Conservation (phyloP, 1,284 basidiomycete genomes). For the Cutaneotrichosporon sp. region DNA sequence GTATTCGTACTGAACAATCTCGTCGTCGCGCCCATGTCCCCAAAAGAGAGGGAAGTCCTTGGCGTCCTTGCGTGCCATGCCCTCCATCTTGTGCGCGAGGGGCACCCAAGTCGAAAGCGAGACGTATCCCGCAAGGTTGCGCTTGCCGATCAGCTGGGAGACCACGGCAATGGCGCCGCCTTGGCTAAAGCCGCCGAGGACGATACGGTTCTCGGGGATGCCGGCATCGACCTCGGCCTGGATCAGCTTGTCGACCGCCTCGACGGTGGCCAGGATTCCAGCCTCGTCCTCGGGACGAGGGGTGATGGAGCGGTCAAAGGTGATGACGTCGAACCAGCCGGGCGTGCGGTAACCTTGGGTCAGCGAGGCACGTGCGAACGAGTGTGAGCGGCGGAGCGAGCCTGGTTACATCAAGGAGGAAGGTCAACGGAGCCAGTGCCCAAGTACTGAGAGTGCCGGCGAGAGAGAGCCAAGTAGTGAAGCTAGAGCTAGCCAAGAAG, state of each 20-base stretch:
- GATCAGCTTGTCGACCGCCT: conserved; percentile 67
- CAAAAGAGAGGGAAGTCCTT: conserved; percentile 74
- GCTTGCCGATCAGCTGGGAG: conserved; percentile 66
- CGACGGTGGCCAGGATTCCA: conserved; percentile 67
- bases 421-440: background rate
- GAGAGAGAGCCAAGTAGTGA: no score
- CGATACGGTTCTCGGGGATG: conserved; percentile 59
- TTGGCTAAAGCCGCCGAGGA: conserved; percentile 86
- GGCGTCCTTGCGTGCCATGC: conserved; percentile 34
- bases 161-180: conserved; percentile 76
- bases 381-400: background rate
- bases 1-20: conserved; percentile 62
- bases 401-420: background rate
- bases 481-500: no score
- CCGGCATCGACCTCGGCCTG: conserved; percentile 70
- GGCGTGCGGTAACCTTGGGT: conserved; percentile 40
- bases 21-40: conserved; percentile 79
- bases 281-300: conserved; percentile 64
- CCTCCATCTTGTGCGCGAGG: conserved; percentile 63
- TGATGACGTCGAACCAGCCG: conserved; percentile 71
- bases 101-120: conserved; percentile 76
- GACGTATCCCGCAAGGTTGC: conserved; percentile 70
- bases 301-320: conserved; percentile 62
- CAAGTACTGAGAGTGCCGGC: background rate
- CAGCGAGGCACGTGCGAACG: conserved; percentile 4